Evolutionary conservation across 164 flowering plant genomes (phyloP).

Genomic region (Malania oleifera): DNA sequence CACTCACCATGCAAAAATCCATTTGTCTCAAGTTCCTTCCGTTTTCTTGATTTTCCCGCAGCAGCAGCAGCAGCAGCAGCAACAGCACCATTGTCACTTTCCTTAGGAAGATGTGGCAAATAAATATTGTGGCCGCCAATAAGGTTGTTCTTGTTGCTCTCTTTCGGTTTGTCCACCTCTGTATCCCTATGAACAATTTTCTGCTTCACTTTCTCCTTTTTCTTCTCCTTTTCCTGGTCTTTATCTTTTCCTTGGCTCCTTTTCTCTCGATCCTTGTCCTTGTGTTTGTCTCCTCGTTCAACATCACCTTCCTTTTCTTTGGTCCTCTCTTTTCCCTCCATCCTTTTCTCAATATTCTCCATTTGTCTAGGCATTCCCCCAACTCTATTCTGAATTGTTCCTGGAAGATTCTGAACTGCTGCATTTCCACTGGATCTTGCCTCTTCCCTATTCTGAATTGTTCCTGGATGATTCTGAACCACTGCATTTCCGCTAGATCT

Average conservation of each 20-base stretch:
- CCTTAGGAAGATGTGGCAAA: constrained; percentile 20
- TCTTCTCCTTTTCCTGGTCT: constrained; percentile 39
- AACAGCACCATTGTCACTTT: constrained; percentile 18
- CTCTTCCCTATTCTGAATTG: constrained; percentile 14
- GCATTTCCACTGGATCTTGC: too few relatives aligned
- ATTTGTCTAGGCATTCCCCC: constrained; percentile 26
- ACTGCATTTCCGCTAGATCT: constrained; percentile 18
- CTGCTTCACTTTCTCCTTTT: constrained; percentile 39
- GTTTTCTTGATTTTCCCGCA: constrained; percentile 39
- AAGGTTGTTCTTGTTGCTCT: constrained; percentile 22
- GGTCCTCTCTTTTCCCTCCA: constrained; percentile 27
- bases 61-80: constrained; percentile 13
- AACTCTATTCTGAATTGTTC: constrained; percentile 7
- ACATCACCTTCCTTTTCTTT: constrained; percentile 25
- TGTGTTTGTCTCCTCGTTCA: constrained; percentile 27
- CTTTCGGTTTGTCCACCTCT: constrained; percentile 31
- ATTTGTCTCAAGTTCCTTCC: constrained; percentile 53
- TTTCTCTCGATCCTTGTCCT: constrained; percentile 32
- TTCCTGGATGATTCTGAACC: constrained; percentile 19
- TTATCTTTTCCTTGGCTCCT: constrained; percentile 35
- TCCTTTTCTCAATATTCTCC: constrained; percentile 25
- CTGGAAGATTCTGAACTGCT: not conserved
- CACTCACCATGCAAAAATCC: constrained; percentile 71
- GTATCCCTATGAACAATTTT: constrained; percentile 22
- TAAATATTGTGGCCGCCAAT: constrained; percentile 13